Evolutionary conservation across 148 eudicot genomes (phyloP).

Genomic region (Arctostaphylos glauca): DNA sequence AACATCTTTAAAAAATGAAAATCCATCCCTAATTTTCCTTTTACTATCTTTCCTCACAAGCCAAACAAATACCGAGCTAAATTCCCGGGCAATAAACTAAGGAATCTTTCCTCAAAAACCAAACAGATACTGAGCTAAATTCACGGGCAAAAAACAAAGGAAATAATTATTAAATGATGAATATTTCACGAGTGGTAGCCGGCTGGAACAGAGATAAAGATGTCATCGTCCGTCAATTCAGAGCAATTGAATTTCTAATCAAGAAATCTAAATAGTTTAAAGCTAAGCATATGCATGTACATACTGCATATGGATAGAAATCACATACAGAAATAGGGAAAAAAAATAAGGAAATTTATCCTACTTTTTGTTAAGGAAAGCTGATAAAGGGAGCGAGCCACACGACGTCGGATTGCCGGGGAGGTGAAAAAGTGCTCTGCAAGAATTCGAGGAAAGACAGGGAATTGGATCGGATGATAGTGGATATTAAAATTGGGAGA

Average conservation of each 20-base stretch:
- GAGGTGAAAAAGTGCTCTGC: neutral
- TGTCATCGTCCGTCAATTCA: neutral
- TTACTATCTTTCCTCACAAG: constrained; percentile 2
- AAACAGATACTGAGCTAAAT: neutral
- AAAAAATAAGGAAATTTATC: neutral
- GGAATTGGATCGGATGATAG: neutral
- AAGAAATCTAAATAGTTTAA: neutral
- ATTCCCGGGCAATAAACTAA: neutral
- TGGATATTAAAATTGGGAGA: neutral
- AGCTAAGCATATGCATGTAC: neutral
- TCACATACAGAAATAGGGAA: neutral
- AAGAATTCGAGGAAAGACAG: neutral
- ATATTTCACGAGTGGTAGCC: neutral
- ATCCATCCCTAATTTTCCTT: neutral
- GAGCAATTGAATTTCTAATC: no score
- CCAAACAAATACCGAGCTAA: neutral
- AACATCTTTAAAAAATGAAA: neutral
- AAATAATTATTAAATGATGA: neutral
- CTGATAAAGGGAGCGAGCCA: neutral
- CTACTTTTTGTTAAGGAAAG: neutral
- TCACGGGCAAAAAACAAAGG: neutral
- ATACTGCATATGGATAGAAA: neutral
- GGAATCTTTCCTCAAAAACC: neutral
- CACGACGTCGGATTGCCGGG: neutral
- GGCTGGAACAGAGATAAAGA: neutral